Base-by-base conservation (phyloP, 2,329 filamentous ascomycete species). In the Talaromyces verruculosus region DNA sequence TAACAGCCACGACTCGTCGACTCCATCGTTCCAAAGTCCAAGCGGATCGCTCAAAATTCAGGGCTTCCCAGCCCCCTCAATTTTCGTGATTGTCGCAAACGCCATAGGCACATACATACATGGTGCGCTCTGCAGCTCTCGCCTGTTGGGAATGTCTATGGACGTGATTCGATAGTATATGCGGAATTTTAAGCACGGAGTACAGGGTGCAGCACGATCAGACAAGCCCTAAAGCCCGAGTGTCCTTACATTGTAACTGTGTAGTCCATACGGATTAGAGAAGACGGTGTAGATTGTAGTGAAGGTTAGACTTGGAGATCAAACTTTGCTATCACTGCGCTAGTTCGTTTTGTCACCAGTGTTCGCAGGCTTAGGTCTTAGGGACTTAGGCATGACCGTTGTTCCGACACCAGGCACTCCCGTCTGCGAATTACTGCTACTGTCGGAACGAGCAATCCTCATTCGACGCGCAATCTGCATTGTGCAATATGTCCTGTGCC, bases 371-470 rank as follows among this genome's bases (percentile, higher is more conserved):
- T 43, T 63, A 28, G 25, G 22, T 19, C 53, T 57, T 37, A 35
- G 30, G 37, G 57, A 37, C 53, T 35, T 57, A 64, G 51, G 39
- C 37, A 64, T n/a, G 62, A 45, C 62, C 62, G 62, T 64, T 64
- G 51, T 60, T 13, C 57, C 39, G 37, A 63, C 60, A 55, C 61
- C 61, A 63, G 61, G 61, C 33, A 63, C 61, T 43, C 61, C 61
- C 47, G 43, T 30, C 17, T 19, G 33, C 22, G 45, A 53, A 53
- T 63, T 53, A 63, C 61, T 51, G 25, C 47, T 63, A 43, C 35
- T 39, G 47, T 39, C 57, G 5, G 47, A 13, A 28, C 53, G 15
- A 33, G 15, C n/a, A 15, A 55, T 37, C 8, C 47, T 55, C 35
- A 63, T 53, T 63, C 47, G 61, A 25, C 11, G 19, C 39, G 30